phyloP scores from a whole-genome alignment of 345 rosid species.

The Zanthoxylum bungeanum region DNA sequence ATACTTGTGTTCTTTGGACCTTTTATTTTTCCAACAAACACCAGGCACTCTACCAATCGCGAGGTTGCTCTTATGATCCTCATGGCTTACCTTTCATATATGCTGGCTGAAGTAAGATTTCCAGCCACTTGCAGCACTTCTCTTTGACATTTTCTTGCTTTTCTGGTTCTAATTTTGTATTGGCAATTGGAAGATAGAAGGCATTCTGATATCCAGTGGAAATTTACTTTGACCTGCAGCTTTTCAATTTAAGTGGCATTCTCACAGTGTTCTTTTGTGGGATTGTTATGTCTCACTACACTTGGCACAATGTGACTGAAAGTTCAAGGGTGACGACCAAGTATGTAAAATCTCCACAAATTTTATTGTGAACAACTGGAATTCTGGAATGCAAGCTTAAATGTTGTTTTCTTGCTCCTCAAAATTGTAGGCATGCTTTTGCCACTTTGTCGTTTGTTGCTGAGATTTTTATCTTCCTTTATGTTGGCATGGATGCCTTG shows the following conservation, averaged over 20 bases:
- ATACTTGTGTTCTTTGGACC: neutral
- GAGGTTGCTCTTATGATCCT: slow-evolving; percentile 96
- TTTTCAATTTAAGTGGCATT: slow-evolving; percentile 79
- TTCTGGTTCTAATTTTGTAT: neutral
- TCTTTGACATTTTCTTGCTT: neutral
- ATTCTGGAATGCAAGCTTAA: neutral
- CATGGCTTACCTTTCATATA: slow-evolving; percentile 91
- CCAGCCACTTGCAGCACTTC: slow-evolving; percentile 12
- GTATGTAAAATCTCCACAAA: slow-evolving; percentile 35
- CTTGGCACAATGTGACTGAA: slow-evolving; percentile 94
- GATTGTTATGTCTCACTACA: slow-evolving; percentile 94
- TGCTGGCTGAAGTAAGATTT: slow-evolving; percentile 78
- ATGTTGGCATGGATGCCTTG: slow-evolving; percentile 98
- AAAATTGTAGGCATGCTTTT: slow-evolving; percentile 68
- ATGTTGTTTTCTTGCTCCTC: neutral
- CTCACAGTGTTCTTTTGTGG: slow-evolving; percentile 97
- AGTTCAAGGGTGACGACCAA: slow-evolving; percentile 90
- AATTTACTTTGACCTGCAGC: slow-evolving; percentile 43
- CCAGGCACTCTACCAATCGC: slow-evolving; percentile 89
- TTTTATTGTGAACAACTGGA: slow-evolving; percentile 4
- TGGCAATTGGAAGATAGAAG: neutral
- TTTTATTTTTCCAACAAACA: slow-evolving; percentile 18
- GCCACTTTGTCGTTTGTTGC: slow-evolving; percentile 89
- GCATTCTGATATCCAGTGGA: slow-evolving; percentile 6
- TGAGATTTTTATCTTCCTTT: slow-evolving; percentile 94